Evolutionary conservation across 371 early-diverging fungal genomes (phyloP).

Genomic region (Mucor velutinosus): DNA sequence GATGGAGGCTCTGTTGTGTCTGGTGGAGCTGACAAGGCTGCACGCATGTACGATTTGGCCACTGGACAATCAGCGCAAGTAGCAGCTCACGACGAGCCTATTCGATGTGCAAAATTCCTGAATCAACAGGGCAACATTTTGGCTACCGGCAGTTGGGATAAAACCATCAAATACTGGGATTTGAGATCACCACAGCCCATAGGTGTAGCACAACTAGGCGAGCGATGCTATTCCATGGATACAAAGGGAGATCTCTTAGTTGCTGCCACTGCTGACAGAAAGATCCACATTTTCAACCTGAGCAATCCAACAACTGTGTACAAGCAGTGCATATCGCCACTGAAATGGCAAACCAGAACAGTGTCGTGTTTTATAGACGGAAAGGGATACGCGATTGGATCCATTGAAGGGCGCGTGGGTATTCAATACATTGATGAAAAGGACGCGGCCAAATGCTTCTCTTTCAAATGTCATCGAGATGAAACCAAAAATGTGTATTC

Average conservation of each 20-base stretch:
- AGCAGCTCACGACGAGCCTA: constrained; percentile 80
- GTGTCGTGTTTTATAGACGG: constrained; percentile 78
- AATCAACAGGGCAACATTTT: constrained; percentile 68
- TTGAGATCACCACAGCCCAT: constrained; percentile 75
- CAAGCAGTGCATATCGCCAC: constrained; percentile 52
- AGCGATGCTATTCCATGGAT: constrained; percentile 94
- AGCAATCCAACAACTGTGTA: constrained; percentile 70
- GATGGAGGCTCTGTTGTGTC: constrained; percentile 39
- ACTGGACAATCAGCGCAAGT: constrained; percentile 79
- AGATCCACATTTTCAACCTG: constrained; percentile 78
- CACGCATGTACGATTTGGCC: constrained; percentile 73
- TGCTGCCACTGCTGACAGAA: constrained; percentile 49
- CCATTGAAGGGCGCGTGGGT: constrained; percentile 90
- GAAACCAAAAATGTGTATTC: constrained; percentile 72
- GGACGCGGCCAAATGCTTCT: constrained; percentile 75
- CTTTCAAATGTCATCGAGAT: constrained; percentile 94
- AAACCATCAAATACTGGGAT: constrained; percentile 94
- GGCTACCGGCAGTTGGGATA: constrained; percentile 97
- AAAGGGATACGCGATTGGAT: constrained; percentile 87
- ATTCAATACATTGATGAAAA: constrained; percentile 88
- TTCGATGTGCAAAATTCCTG: constrained; percentile 73
- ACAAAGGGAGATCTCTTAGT: constrained; percentile 33
- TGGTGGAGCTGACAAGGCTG: constrained; percentile 76
- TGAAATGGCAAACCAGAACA: constrained; percentile 85
- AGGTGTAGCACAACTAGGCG: constrained; percentile 74